Evolutionary conservation across 495 filamentous ascomycete genomes (phyloP).

Genomic region (Patellaria atrata): DNA sequence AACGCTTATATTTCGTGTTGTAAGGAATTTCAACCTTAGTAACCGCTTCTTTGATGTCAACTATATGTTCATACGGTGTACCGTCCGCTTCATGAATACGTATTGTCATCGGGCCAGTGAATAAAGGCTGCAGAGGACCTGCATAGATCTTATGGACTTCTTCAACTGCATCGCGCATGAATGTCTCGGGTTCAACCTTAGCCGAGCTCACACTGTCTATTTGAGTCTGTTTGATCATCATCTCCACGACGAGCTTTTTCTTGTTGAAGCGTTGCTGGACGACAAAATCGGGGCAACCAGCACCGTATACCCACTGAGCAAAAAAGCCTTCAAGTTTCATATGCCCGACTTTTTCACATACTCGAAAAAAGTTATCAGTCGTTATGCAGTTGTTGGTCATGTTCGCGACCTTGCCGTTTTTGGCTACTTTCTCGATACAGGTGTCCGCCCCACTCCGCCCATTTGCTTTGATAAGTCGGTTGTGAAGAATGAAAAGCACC

Average conservation of each 20-base stretch:
- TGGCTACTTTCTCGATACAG: constrained; percentile 67
- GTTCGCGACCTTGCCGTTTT: constrained; percentile 66
- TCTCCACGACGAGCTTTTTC: constrained; percentile 89
- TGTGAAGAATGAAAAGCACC: constrained; percentile 86
- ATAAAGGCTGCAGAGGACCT: constrained; percentile 56
- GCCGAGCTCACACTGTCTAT: constrained; percentile 12
- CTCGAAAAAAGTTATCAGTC: constrained; percentile 57
- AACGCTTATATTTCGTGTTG: constrained; percentile 96
- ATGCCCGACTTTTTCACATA: constrained; percentile 77
- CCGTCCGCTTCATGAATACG: constrained; percentile 97
- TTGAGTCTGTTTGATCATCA: constrained; percentile 77
- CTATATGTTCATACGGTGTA: constrained; percentile 95
- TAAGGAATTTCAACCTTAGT: constrained; percentile 89
- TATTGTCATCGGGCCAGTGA: constrained; percentile 84
- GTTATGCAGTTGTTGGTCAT: constrained; percentile 57
- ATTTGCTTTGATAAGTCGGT: constrained; percentile 71
- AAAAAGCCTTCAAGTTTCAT: constrained; percentile 77
- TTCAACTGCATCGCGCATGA: constrained; percentile 73
- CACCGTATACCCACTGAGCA: constrained; percentile 78
- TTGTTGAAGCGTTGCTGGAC: constrained; percentile 90
- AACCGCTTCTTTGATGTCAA: constrained; percentile 75
- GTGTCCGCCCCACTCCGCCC: constrained; percentile 70
- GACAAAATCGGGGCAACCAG: constrained; percentile 74
- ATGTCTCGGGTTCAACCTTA: constrained; percentile 46
- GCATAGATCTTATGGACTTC: constrained; percentile 54